Conservation (phyloP, 2,329 filamentous ascomycete genomes). For the Apiospora malaysiana region DNA sequence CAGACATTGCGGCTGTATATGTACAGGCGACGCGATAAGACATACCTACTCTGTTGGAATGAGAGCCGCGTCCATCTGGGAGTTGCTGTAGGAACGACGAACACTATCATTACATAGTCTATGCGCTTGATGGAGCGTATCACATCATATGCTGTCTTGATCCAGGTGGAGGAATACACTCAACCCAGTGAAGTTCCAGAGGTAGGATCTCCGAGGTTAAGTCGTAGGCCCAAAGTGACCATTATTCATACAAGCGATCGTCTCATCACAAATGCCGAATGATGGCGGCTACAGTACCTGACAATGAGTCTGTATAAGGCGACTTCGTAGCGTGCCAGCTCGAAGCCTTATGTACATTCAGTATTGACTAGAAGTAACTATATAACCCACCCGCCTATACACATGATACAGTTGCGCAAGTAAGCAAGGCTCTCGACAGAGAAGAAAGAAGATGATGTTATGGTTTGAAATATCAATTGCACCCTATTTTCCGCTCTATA, state of each 20-base stretch:
- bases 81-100: constrained; percentile 1
- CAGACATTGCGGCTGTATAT: neutral
- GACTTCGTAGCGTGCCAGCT: neutral
- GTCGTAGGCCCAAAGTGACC: too few relatives aligned
- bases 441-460: neutral
- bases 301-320: neutral
- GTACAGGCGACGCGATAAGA: neutral
- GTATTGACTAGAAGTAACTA: neutral
- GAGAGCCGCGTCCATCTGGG: neutral
- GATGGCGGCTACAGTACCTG: neutral
- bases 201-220: neutral
- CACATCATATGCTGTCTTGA: neutral
- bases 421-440: too few relatives aligned
- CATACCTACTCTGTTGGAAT: neutral
- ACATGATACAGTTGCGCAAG: neutral
- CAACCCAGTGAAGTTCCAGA: neutral
- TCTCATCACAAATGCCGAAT: neutral
- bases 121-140: neutral
- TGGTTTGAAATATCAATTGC: constrained; percentile 11
- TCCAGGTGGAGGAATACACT: neutral
- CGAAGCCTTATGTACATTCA: neutral
- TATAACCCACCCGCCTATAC: neutral
- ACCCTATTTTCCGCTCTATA: constrained; percentile 18
- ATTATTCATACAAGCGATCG: neutral
- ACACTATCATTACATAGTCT: neutral